Evolutionary conservation across 345 rosid species (phyloP), one percentile per base, ranked within the genome.

Genomic region (Laguncularia racemosa): DNA sequence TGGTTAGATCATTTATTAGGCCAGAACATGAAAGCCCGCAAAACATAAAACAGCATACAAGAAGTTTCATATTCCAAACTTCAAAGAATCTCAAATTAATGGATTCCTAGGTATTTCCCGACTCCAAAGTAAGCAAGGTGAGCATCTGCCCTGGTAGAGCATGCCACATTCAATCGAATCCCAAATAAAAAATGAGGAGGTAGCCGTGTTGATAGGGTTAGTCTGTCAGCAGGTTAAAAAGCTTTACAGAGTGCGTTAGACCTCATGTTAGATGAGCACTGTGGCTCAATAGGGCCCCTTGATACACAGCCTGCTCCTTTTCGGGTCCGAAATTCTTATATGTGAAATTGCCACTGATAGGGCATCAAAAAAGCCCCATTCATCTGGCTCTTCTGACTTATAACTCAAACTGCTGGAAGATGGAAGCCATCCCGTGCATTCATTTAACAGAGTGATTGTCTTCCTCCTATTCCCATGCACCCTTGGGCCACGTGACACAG

Each of bases 161-260:
- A 54, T 12, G 50, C 50, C 63, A 45, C 40, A 26, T 16, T 21
- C 59, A 63, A 46, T 47, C 55, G 40, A 45, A 49, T 67, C 71
- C 75, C n/a, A 70, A 57, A 64, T 47, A 60, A 53, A 68, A 66
- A 61, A 62, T 65, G 63, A 20, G 69, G 78, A 70, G 66, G 73
- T 61, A 67, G 53, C 56, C 44, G 45, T 56, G 75, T 73, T 63
- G 74, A 69, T 40, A 18, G 20, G 59, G 61, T 73, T 60, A 55
- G 72, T 55, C 44, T 12, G 63, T 72, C 76, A 56, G 67, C 74
- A 59, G 58, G 64, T 86, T 91, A 92, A 66, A 81, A 89, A 56
- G 95, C 96, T 78, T 82, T 84, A 71, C 96, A 89, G 62, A 86
- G 95, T 63, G 78, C 72, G 82, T 78, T 81, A 68, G 88, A 68